Base-by-base conservation (phyloP, 495 filamentous ascomycete species). In the Penicillium dipodomyicola region DNA sequence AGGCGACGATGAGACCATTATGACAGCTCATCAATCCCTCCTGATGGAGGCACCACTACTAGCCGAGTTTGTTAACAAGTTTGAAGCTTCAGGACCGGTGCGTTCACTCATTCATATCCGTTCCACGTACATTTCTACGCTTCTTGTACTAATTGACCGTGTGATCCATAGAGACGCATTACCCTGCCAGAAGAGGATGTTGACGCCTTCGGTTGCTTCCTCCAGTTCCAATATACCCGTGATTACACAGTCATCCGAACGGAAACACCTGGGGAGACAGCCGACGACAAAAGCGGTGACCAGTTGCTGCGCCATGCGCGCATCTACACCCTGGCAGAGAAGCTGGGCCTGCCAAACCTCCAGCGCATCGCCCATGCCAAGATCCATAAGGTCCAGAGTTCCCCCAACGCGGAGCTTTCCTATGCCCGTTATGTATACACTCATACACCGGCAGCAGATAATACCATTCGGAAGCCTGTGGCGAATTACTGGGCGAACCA, bases 401-500 rank as follows among this genome's bases (percentile, higher is more conserved):
- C 88, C 2, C 89, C 91, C 23, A 84, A 84, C 68, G 92, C 90
- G 64, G 92, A 96, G 77, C 87, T 96, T 61, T 81, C 85, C 19
- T 96, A 97, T 70, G 92, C 92, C 4, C 84, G 90, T 54, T 96
- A 91, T 72, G 87, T 97, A 33, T 97, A 97, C 73, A 82, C 82
- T 35, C 85, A 88, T 72, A 94, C 90, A 19, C 60, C 70, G 30
- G 72, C 72, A 47, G 83, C 87, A 27, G 92, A 96, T 67, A 77
- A 67, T 1, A 81, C 82, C 0, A 90, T 96, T 57, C 84, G 92
- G 48, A 87, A 83, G 50, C 92, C 92, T 6, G 86, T 96, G 37
- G 90, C 90, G n/a, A 84, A 83, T 46, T 96, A 94, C 76, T 97
- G 92, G 92, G 91, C 91, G 3, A 83, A 83, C 45, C 79, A 88